These are phyloP conservation scores for Bocquillonia castaneifolia DNA, from an alignment of 441 rosid genomes.

Conservation along the genomic window DNA sequence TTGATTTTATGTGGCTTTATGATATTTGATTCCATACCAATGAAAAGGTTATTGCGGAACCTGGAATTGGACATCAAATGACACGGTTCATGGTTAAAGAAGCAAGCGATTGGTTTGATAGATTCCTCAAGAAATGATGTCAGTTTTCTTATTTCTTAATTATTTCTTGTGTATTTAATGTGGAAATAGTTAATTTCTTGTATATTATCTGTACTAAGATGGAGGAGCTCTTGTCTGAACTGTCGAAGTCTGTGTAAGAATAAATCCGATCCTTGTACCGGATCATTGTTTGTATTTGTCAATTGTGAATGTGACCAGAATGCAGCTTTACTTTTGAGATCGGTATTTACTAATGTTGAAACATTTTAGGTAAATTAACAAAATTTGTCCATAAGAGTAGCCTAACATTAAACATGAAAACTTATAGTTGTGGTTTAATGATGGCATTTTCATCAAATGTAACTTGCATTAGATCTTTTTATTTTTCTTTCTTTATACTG, in stretches of 20 bases:
- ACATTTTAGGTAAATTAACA: too few relatives aligned
- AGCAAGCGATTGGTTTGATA: slow-evolving; percentile 84
- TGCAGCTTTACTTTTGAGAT: too few relatives aligned
- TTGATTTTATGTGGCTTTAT: not conserved
- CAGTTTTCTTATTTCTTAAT: not conserved
- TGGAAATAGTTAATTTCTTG: not conserved
- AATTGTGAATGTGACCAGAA: not conserved
- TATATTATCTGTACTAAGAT: not conserved
- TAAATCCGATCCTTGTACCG: not conserved
- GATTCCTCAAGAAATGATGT: slow-evolving; percentile 42
- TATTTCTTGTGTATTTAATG: not conserved
- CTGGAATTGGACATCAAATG: slow-evolving; percentile 67
- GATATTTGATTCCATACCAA: slow-evolving; percentile 1
- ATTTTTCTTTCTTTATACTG: too few relatives aligned
- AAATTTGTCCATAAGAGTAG: too few relatives aligned
- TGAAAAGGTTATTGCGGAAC: slow-evolving; percentile 69
- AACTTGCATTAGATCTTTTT: too few relatives aligned
- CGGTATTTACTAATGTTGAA: too few relatives aligned
- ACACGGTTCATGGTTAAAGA: slow-evolving; percentile 72
- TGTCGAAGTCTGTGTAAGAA: too few relatives aligned
- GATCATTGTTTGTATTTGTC: not conserved
- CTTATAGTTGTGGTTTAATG: too few relatives aligned
- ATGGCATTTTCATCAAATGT: too few relatives aligned
- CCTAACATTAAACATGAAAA: too few relatives aligned
- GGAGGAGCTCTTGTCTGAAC: not conserved